A percentile compares a stretch with the other conserved stretches of the same genome.
These are phyloP conservation scores for Verticillium nubilum DNA, from an alignment of 2,329 filamentous ascomycete species.

Conservation along the genomic window DNA sequence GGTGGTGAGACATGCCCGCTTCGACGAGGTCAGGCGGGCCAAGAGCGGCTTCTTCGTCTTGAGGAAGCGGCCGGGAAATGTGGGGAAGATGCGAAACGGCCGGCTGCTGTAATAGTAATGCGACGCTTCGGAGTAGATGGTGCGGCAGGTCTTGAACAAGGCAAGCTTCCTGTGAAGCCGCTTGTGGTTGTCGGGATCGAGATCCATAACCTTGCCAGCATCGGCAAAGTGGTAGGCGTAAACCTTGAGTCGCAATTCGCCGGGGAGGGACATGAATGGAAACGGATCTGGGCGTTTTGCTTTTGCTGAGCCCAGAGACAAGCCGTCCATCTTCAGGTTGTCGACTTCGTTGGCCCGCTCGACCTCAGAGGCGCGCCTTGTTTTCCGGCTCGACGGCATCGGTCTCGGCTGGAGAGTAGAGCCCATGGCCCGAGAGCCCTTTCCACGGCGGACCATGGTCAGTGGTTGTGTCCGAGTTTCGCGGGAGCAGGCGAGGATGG, in stretches of 20 bases:
- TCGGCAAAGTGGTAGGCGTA: constrained; percentile 59
- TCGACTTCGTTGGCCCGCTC: constrained; percentile 36
- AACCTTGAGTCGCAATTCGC: constrained; percentile 64
- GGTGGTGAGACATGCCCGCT: constrained; percentile 54
- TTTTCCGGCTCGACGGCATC: constrained; percentile 22
- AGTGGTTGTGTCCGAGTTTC: not conserved
- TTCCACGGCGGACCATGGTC: constrained; percentile 17
- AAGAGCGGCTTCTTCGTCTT: constrained; percentile 69
- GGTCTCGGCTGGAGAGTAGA: constrained; percentile 10
- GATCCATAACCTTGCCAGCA: constrained; percentile 52
- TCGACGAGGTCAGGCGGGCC: constrained; percentile 55
- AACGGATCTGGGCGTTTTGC: constrained; percentile 39
- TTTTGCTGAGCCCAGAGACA: constrained; percentile 33
- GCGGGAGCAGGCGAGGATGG: not conserved
- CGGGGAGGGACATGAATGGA: constrained; percentile 61
- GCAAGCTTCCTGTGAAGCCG: constrained; percentile 53
- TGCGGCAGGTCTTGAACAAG: constrained; percentile 55
- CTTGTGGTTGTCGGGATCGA: constrained; percentile 62
- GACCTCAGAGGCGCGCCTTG: constrained; percentile 29
- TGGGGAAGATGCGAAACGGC: constrained; percentile 62
- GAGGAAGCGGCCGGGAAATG: constrained; percentile 58
- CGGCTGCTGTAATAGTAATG: constrained; percentile 61
- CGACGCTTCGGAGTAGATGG: constrained; percentile 57
- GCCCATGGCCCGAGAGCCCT: constrained; percentile 24
- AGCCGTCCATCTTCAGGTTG: constrained; percentile 32